Evolutionary conservation across 75 land plant genomes (phyloP).

Genomic region (Pinus albicaulis): DNA sequence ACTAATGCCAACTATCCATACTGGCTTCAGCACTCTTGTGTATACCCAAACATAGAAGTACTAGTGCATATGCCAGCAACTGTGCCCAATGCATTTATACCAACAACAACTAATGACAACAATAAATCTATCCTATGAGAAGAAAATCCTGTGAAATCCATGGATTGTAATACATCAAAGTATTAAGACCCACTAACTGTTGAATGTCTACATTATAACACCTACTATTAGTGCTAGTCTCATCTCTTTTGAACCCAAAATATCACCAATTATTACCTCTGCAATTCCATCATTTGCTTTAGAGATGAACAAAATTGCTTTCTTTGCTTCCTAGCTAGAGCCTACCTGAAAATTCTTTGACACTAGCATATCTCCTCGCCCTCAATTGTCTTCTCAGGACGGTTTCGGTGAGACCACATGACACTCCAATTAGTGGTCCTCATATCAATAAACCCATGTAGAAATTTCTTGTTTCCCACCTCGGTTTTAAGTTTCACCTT

Average conservation of each 20-base stretch:
- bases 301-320: too few relatives aligned
- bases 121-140: conserved; percentile 37
- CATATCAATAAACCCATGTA: too few relatives aligned
- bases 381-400: too few relatives aligned
- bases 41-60: conserved; percentile 29
- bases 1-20: conserved; percentile 51
- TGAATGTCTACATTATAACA: conserved; percentile 51
- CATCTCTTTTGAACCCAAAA: conserved; percentile 34
- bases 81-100: conserved; percentile 42
- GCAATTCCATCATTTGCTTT: conserved; percentile 5
- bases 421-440: too few relatives aligned
- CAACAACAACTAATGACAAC: conserved; percentile 36
- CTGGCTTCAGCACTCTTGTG: conserved; percentile 34
- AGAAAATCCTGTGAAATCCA: conserved; percentile 45
- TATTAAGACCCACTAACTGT: conserved; percentile 48
- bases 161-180: conserved; percentile 55
- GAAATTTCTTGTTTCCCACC: too few relatives aligned
- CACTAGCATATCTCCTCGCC: too few relatives aligned
- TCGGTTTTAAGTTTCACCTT: too few relatives aligned
- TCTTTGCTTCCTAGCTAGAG: too few relatives aligned
- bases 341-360: conserved; percentile 47
- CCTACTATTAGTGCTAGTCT: conserved; percentile 36
- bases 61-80: conserved; percentile 32
- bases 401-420: too few relatives aligned
- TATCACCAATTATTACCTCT: conserved; percentile 12